Percentiles rank a stretch among this genome's conserved stretches.
phyloP scores from a whole-genome alignment of 164 flowering plant genomes.

The Aristolochia fimbriata region DNA sequence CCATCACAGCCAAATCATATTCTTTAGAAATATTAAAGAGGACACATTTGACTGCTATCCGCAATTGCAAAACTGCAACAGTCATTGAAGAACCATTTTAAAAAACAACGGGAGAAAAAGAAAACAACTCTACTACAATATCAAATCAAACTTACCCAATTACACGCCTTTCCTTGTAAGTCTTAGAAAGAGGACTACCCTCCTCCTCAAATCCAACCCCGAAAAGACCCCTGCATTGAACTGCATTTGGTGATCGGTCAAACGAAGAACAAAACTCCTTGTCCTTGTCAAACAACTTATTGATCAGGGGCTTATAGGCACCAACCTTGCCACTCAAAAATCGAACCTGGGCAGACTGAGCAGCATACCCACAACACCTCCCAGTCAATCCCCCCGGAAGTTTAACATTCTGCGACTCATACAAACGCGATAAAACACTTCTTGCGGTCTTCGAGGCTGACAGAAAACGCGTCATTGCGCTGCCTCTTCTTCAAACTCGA shows the following conservation, averaged over 20 bases:
- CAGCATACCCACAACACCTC: slow-evolving; percentile 2
- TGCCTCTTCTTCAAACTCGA: too few relatives aligned
- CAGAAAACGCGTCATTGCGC: slow-evolving; percentile 30
- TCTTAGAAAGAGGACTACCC: slow-evolving; percentile 50
- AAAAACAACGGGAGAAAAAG: too few relatives aligned
- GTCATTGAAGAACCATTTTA: background rate
- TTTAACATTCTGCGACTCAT: background rate
- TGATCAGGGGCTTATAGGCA: slow-evolving; percentile 3
- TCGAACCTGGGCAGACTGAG: slow-evolving; percentile 17
- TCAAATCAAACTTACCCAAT: slow-evolving; percentile 42
- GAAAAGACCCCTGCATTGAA: slow-evolving; percentile 55
- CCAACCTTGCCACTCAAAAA: slow-evolving; percentile 29
- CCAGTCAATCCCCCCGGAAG: slow-evolving; percentile 13
- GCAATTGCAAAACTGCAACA: background rate
- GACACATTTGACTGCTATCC: too few relatives aligned
- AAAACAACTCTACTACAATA: background rate
- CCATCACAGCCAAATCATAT: too few relatives aligned
- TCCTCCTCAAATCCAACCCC: slow-evolving; percentile 80
- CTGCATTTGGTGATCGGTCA: slow-evolving; percentile 3
- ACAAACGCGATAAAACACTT: slow-evolving; percentile 16
- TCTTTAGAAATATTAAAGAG: too few relatives aligned
- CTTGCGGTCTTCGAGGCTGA: slow-evolving; percentile 31
- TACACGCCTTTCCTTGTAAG: slow-evolving; percentile 63
- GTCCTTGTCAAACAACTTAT: slow-evolving; percentile 1
- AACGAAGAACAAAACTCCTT: slow-evolving; percentile 2